Evolutionary conservation across 116 monocot genomes (phyloP).

Genomic region (Trichopus zeylanicus): DNA sequence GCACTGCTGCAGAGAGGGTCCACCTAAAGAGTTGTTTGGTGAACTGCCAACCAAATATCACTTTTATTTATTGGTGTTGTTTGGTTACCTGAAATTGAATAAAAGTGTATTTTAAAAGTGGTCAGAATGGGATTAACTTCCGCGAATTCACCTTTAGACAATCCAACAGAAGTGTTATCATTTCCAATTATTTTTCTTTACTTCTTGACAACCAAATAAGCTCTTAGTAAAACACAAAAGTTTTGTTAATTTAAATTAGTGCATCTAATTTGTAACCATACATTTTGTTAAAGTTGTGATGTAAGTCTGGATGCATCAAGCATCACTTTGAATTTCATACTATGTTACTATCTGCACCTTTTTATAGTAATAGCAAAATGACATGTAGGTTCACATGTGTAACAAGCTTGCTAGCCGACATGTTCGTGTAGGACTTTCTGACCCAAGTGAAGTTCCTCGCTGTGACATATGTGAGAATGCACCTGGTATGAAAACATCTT

Average conservation of each 20-base stretch:
- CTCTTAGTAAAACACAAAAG: no score
- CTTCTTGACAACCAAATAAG: no score
- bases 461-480: constrained; percentile 97
- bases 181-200: no score
- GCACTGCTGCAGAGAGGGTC: no score
- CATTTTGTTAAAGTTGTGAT: neutral
- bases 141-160: no score
- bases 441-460: constrained; percentile 65
- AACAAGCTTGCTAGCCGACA: constrained; percentile 97
- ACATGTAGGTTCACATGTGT: constrained; percentile 81
- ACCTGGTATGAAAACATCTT: constrained; percentile 42
- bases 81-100: no score
- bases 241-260: neutral
- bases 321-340: neutral
- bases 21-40: no score
- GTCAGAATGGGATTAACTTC: no score
- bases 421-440: constrained; percentile 85
- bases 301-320: neutral
- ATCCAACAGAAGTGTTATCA: no score
- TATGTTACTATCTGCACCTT: neutral
- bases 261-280: neutral
- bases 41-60: no score
- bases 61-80: no score
- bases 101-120: no score
- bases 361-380: neutral